Conservation (phyloP, 257 asterid species). For the Capsicum rhomboideum region DNA sequence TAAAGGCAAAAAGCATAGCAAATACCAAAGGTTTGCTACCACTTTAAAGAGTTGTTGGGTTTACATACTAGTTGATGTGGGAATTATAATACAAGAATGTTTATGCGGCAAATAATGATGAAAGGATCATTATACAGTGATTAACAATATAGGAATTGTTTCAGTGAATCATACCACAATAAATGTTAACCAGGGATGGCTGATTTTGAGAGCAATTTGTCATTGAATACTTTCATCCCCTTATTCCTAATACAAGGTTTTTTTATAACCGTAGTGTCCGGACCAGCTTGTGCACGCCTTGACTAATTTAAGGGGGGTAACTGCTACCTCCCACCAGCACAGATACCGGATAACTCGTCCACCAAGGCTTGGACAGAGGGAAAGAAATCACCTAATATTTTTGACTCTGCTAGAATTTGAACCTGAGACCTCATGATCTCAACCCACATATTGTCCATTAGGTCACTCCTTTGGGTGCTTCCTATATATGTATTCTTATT, state of each 20-base stretch:
- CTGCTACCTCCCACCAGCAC: neutral
- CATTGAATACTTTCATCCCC: neutral
- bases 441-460: neutral
- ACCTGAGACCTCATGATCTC: neutral
- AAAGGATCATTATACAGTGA: neutral
- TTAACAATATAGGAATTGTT: neutral
- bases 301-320: neutral
- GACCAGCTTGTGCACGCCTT: neutral
- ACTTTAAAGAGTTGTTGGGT: neutral
- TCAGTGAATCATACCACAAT: neutral
- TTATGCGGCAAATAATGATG: neutral
- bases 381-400: neutral
- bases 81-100: neutral
- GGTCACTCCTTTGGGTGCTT: neutral
- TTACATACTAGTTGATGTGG: neutral
- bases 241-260: neutral
- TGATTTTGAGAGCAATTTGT: neutral
- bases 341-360: neutral
- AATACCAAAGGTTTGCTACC: neutral
- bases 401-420: neutral
- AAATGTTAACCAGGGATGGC: neutral
- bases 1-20: neutral
- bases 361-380: neutral
- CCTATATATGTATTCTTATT: neutral
- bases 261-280: neutral